A percentile compares a stretch with the other conserved stretches of the same genome.
These are phyloP conservation scores for Didymella glomerata DNA, from an alignment of 2,329 filamentous ascomycete species.

Conservation along the genomic window DNA sequence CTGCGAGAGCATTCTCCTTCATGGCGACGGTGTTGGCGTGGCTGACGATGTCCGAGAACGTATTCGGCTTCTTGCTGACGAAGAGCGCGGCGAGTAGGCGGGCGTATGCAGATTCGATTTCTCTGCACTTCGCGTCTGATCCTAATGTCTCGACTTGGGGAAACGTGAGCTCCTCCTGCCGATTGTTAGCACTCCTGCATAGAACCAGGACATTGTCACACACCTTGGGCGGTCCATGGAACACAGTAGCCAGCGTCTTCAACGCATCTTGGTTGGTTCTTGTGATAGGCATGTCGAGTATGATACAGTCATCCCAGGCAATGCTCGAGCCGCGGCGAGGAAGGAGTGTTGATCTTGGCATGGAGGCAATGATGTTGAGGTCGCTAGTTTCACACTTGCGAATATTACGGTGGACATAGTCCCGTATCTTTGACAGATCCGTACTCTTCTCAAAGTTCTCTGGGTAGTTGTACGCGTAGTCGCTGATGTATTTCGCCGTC, in stretches of 20 bases:
- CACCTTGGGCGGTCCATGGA: conserved; percentile 60
- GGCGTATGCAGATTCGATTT: conserved; percentile 61
- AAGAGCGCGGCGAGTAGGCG: conserved; percentile 65
- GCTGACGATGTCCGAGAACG: conserved; percentile 62
- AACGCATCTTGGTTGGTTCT: conserved; percentile 63
- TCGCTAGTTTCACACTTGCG: conserved; percentile 65
- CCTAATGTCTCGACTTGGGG: conserved; percentile 43
- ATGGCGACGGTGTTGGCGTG: conserved; percentile 67
- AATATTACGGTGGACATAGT: conserved; percentile 59
- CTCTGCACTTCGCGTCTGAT: conserved; percentile 42
- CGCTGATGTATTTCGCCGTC: conserved; percentile 65
- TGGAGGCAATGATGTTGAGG: conserved; percentile 64
- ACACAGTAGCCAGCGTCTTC: conserved; percentile 63
- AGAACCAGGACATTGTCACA: background rate
- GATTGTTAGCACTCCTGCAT: conserved; percentile 2
- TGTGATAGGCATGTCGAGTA: conserved; percentile 61
- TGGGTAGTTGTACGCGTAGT: conserved; percentile 64
- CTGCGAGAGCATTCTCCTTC: conserved; percentile 64
- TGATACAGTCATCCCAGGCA: conserved; percentile 47
- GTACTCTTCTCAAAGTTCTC: conserved; percentile 62
- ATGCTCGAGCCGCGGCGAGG: conserved; percentile 53
- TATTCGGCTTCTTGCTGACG: conserved; percentile 57
- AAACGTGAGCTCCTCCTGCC: conserved; percentile 47
- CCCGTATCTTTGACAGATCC: conserved; percentile 56
- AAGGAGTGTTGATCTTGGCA: conserved; percentile 63